phyloP scores from a whole-genome alignment of 2,329 filamentous ascomycete species.

The Aspergillus latus region DNA sequence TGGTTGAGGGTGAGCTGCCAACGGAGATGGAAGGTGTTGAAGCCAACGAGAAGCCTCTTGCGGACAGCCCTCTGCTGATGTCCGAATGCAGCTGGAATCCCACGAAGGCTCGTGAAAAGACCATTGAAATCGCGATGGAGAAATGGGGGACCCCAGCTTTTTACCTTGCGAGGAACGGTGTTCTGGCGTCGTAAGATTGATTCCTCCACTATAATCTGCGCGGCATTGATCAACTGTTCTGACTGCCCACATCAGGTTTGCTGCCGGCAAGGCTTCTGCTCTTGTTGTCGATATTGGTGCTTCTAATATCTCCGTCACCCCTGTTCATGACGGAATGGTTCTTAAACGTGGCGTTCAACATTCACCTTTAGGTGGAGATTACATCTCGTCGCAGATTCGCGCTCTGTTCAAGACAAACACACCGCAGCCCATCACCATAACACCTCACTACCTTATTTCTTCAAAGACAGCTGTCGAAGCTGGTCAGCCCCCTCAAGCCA shows the following conservation, averaged over 20 bases:
- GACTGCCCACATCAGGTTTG: conserved; percentile 57
- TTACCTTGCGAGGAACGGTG: conserved; percentile 85
- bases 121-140: conserved; percentile 95
- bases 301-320: conserved; percentile 82
- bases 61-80: conserved; percentile 88
- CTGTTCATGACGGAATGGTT: conserved; percentile 91
- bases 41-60: conserved; percentile 70
- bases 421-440: conserved; percentile 69
- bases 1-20: conserved; percentile 57
- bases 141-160: conserved; percentile 94
- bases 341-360: conserved; percentile 86
- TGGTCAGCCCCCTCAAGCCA: conserved; percentile 73
- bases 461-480: conserved; percentile 89
- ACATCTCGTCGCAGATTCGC: conserved; percentile 85
- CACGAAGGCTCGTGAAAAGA: conserved; percentile 83
- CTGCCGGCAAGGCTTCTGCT: conserved; percentile 87
- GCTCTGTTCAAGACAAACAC: conserved; percentile 68
- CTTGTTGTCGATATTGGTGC: conserved; percentile 91
- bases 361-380: conserved; percentile 83
- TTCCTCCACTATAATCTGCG: neutral
- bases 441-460: conserved; percentile 83
- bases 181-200: conserved; percentile 68
- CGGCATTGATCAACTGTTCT: conserved; percentile 5
- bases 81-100: conserved; percentile 94
- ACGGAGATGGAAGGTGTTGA: conserved; percentile 62